These are phyloP conservation scores for Cerrena zonata DNA, from an alignment of 1,284 basidiomycete species.

Conservation along the genomic window DNA sequence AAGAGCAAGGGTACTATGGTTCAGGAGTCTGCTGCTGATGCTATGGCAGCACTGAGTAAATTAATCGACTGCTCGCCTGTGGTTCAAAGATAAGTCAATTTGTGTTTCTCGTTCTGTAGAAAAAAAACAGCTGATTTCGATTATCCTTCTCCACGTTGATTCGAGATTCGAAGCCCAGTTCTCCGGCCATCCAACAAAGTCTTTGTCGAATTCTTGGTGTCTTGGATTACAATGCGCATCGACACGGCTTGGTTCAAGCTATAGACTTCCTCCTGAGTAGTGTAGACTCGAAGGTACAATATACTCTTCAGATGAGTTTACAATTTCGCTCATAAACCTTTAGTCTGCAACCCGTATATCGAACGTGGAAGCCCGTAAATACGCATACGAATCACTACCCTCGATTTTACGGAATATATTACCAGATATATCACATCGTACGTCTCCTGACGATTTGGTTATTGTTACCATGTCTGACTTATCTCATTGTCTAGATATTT, in stretches of 20 bases:
- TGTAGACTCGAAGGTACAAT: conserved; percentile 49
- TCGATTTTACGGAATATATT: conserved; percentile 48
- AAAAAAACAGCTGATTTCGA: conserved; percentile 1
- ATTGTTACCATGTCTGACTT: not conserved
- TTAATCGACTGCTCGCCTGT: conserved; percentile 58
- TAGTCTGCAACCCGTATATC: conserved; percentile 40
- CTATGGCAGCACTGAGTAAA: conserved; percentile 61
- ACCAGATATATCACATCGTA: conserved; percentile 42
- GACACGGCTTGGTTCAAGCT: conserved; percentile 46
- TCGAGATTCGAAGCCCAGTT: conserved; percentile 52
- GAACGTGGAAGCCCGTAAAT: conserved; percentile 64
- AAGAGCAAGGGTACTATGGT: conserved; percentile 62
- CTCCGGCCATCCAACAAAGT: conserved; percentile 66
- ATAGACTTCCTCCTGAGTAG: conserved; percentile 57
- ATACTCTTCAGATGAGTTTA: not conserved
- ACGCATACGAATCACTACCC: conserved; percentile 65
- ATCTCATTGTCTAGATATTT: conserved; percentile 39
- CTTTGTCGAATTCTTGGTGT: conserved; percentile 72
- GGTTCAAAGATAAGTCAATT: conserved; percentile 62
- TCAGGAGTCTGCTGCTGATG: conserved; percentile 69
- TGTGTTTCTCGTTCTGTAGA: conserved; percentile 8
- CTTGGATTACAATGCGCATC: conserved; percentile 58
- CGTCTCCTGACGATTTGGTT: conserved; percentile 20
- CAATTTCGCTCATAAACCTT: conserved; percentile 6
- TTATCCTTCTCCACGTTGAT: conserved; percentile 48